Percentiles rank a stretch among this genome's conserved stretches.
Evolutionary conservation across 2,329 filamentous ascomycete species (phyloP).

Genomic region (Cladosporium sp.): DNA sequence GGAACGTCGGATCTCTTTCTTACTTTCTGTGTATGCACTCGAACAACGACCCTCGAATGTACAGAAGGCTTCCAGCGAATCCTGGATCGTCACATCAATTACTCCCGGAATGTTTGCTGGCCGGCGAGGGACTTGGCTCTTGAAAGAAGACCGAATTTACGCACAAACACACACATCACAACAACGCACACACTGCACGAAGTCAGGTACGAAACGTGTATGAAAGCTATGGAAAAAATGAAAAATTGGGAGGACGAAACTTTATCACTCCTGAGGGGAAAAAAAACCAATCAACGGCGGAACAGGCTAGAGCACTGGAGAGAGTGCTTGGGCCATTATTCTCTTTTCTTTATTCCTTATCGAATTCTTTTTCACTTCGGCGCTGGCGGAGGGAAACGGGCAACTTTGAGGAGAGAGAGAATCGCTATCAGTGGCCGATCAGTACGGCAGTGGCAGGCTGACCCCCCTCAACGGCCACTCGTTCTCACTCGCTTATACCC

Average conservation of each 20-base stretch:
- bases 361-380: not conserved
- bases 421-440: not conserved
- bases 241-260: not conserved
- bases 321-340: no score
- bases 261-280: not conserved
- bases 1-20: not conserved
- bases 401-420: not conserved
- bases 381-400: not conserved
- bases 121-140: no score
- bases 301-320: no score
- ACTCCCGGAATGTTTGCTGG: no score
- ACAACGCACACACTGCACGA: slow-evolving; percentile 1
- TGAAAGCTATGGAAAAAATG: no score
- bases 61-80: not conserved
- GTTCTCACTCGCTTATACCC: not conserved
- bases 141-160: no score
- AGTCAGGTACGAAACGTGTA: slow-evolving; percentile 2
- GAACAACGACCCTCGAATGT: not conserved
- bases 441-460: not conserved
- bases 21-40: not conserved
- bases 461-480: not conserved
- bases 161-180: not conserved
- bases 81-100: not conserved
- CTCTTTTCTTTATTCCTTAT: not conserved
- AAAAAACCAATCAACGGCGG: no score